Evolutionary conservation across 768 basidiomycete species (phyloP).

Genomic region (Kwoniella europaea): DNA sequence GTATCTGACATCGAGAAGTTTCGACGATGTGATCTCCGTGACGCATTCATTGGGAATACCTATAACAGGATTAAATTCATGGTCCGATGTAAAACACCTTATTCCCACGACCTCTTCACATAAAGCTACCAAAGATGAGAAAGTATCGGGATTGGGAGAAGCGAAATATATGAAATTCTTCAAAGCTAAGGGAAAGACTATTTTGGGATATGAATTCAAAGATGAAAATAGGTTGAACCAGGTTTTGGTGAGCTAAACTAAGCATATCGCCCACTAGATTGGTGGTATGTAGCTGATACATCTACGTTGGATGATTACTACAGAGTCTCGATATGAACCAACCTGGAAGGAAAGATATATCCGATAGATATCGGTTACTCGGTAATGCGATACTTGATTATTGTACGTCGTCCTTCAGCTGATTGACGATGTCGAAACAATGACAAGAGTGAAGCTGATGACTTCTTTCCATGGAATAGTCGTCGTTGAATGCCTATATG

Average conservation of each 20-base stretch:
- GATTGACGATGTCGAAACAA: background rate
- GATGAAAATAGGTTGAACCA: conserved; percentile 26
- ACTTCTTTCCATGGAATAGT: conserved; percentile 21
- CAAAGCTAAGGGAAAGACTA: conserved; percentile 3
- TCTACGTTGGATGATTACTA: background rate
- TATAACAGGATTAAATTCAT: conserved; percentile 14
- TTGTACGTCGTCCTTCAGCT: conserved; percentile 26
- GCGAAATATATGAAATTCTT: conserved; percentile 31
- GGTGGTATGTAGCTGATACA: background rate
- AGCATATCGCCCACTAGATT: background rate
- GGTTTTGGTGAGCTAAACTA: conserved; percentile 31
- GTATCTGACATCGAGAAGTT: conserved; percentile 30
- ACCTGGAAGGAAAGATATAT: conserved; percentile 2
- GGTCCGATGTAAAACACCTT: conserved; percentile 18
- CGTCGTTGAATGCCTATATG: conserved; percentile 37
- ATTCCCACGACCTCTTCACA: background rate
- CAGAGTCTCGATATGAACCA: conserved; percentile 24
- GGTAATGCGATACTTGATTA: conserved; percentile 46
- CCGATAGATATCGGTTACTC: conserved; percentile 33
- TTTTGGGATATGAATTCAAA: conserved; percentile 39
- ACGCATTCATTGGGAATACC: conserved; percentile 18
- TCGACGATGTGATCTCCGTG: conserved; percentile 19
- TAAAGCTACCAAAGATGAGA: background rate
- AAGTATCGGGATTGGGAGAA: background rate
- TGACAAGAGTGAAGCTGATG: background rate